phyloP scores from a whole-genome alignment of 345 rosid genomes.

The Rhizophora mangle region DNA sequence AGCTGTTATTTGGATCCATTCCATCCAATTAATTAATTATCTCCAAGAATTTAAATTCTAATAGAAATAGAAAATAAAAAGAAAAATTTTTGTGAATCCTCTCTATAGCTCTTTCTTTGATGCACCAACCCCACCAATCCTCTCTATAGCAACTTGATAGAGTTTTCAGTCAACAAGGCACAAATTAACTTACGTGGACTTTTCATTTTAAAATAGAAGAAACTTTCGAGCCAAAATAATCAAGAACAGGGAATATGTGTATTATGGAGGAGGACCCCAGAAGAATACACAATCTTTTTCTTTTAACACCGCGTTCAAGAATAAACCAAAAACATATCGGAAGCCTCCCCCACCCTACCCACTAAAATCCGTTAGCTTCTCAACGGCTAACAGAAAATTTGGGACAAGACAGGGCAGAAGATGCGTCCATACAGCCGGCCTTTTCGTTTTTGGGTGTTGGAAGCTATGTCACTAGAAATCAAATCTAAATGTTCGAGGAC shows the following conservation, averaged over 20 bases:
- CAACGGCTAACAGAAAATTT: too few species aligned
- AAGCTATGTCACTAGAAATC: too few species aligned
- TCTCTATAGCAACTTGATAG: too few species aligned
- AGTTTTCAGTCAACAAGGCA: too few species aligned
- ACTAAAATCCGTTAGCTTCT: too few species aligned
- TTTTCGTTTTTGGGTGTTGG: too few species aligned
- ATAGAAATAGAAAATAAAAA: not conserved
- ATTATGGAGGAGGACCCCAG: not conserved
- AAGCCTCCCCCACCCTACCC: not conserved
- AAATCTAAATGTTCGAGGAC: too few species aligned
- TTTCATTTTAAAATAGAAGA: not conserved
- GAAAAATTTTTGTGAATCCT: not conserved
- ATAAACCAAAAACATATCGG: not conserved
- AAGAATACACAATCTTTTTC: not conserved
- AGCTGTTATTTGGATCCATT: constrained; percentile 39
- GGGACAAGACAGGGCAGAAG: too few species aligned
- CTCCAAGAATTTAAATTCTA: not conserved
- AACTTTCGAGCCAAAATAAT: not conserved
- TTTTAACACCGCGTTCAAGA: not conserved
- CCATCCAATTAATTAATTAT: not conserved
- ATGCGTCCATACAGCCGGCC: too few species aligned
- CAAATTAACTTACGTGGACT: not conserved
- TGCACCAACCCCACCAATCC: too few species aligned
- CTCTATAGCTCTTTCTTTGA: too few species aligned
- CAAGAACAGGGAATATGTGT: not conserved